Percentiles rank a stretch among this genome's conserved stretches.
Evolutionary conservation across 768 basidiomycete species (phyloP).

Genomic region (Cyclocybe aegerita): DNA sequence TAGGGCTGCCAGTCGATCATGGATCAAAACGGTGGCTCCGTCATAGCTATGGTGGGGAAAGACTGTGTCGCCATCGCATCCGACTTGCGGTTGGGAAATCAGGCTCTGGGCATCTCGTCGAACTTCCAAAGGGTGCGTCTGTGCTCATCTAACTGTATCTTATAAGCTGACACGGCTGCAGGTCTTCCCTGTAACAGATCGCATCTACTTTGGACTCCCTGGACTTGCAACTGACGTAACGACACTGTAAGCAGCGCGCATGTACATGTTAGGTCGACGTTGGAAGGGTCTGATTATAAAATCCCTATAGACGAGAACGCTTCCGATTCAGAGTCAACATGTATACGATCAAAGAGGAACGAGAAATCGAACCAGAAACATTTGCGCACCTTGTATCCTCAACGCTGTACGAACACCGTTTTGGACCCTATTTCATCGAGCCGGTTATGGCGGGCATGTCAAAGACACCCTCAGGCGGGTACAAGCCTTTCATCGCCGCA

Average conservation of each 20-base stretch:
- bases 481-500: slow-evolving; percentile 92
- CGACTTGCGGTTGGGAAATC: slow-evolving; percentile 88
- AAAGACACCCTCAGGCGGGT: slow-evolving; percentile 65
- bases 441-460: slow-evolving; percentile 94
- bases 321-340: slow-evolving; percentile 96
- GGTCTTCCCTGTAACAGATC: slow-evolving; percentile 94
- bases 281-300: slow-evolving; percentile 7
- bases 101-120: slow-evolving; percentile 80
- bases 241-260: slow-evolving; percentile 79
- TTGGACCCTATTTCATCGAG: slow-evolving; percentile 95
- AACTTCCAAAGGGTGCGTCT: slow-evolving; percentile 89
- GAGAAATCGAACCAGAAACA: slow-evolving; percentile 93
- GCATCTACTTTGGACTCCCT: slow-evolving; percentile 87
- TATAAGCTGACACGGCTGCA: slow-evolving; percentile 29
- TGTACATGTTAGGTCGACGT: slow-evolving; percentile 1
- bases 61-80: slow-evolving; percentile 98
- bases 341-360: slow-evolving; percentile 99
- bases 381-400: slow-evolving; percentile 95
- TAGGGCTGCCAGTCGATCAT: slow-evolving; percentile 69
- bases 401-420: slow-evolving; percentile 93
- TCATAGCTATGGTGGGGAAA: slow-evolving; percentile 98
- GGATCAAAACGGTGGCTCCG: slow-evolving; percentile 96
- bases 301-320: slow-evolving; percentile 68
- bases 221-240: slow-evolving; percentile 93
- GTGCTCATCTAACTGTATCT: neutral